Percentiles rank a stretch among this genome's conserved stretches.
Evolutionary conservation across 2,329 filamentous ascomycete genomes (phyloP).

Genomic region (Aspergillus sojae): DNA sequence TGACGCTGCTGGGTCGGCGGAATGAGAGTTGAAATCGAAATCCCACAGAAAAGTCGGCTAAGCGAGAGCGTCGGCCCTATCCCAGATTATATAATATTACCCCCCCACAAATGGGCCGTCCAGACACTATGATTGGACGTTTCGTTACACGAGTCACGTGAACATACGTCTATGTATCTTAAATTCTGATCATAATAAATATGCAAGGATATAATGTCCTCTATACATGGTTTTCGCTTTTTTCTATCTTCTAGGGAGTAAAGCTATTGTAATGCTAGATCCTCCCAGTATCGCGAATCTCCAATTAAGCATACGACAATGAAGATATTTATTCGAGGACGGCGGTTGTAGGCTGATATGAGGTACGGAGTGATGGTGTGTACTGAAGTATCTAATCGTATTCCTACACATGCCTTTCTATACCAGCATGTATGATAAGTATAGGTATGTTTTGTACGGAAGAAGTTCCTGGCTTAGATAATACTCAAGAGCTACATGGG

Average conservation of each 20-base stretch:
- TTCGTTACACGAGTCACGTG: background rate
- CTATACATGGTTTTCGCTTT: background rate
- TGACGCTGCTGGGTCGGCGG: conserved; percentile 37
- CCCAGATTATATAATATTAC: conserved; percentile 33
- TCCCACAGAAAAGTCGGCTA: conserved; percentile 51
- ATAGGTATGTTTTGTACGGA: background rate
- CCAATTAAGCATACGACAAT: background rate
- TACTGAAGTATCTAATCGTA: background rate
- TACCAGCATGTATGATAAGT: background rate
- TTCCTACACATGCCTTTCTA: background rate
- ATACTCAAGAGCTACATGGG: background rate
- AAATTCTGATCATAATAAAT: background rate
- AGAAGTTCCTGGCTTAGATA: background rate
- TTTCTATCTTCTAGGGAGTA: background rate
- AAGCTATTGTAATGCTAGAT: background rate
- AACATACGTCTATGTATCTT: background rate
- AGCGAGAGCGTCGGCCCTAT: conserved; percentile 45
- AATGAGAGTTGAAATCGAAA: conserved; percentile 41
- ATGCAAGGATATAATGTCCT: background rate
- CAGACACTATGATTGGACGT: background rate
- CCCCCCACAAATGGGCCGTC: conserved; percentile 16
- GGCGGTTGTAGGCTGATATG: background rate
- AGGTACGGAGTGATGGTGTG: background rate
- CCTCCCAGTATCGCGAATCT: background rate
- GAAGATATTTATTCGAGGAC: background rate